Evolutionary conservation across 1,284 basidiomycete species (phyloP).

Genomic region (Neonothopanus nambi): DNA sequence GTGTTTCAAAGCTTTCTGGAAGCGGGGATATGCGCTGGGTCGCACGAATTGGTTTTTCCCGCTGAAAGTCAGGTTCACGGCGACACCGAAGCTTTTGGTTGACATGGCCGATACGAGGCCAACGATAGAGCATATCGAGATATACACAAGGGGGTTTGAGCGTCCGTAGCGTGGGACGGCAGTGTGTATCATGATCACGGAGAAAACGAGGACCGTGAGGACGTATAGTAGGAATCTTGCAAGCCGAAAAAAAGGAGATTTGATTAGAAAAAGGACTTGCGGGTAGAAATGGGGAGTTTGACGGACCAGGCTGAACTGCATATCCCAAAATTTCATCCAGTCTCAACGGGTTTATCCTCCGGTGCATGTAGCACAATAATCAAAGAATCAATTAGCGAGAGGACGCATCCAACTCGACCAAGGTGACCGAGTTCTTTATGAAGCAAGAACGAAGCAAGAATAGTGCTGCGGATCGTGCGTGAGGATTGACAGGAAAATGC

Average conservation of each 20-base stretch:
- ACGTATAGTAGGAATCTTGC: conserved; percentile 90
- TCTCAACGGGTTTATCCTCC: conserved; percentile 91
- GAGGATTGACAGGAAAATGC: conserved; percentile 9
- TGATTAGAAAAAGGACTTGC: neutral
- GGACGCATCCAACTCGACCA: conserved; percentile 88
- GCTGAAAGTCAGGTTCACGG: conserved; percentile 88
- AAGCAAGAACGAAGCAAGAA: conserved; percentile 91
- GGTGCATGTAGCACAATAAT: conserved; percentile 98
- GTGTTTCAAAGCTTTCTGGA: too few species aligned
- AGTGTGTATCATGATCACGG: conserved; percentile 85
- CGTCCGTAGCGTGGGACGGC: conserved; percentile 89
- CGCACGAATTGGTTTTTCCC: conserved; percentile 97
- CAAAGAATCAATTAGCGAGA: conserved; percentile 90
- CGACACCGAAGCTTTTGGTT: conserved; percentile 87
- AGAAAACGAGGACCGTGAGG: conserved; percentile 80
- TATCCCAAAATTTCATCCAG: conserved; percentile 93
- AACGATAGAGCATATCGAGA: conserved; percentile 89
- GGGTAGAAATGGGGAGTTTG: neutral
- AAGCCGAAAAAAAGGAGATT: conserved; percentile 11
- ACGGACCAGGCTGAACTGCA: conserved; percentile 84
- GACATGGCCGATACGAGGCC: conserved; percentile 83
- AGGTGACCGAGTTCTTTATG: conserved; percentile 94
- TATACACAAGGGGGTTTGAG: conserved; percentile 88
- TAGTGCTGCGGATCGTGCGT: conserved; percentile 57
- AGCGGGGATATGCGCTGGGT: conserved; percentile 95